Percentiles rank a stretch among this genome's conserved stretches.
Conservation (phyloP, 2,329 filamentous ascomycete genomes). For the Sclerotinia trifoliorum region DNA sequence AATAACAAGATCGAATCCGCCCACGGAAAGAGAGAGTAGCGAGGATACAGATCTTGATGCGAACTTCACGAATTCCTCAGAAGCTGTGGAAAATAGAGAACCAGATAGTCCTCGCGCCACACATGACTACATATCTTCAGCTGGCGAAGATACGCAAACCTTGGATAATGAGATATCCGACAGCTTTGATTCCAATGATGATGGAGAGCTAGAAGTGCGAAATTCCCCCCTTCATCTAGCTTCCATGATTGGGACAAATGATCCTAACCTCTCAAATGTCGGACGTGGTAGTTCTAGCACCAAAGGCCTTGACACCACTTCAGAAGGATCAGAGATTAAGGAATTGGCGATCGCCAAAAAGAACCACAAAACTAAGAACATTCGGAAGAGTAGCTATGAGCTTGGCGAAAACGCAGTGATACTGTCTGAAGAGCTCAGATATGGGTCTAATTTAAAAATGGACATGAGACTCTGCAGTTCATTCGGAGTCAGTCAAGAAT, state of each 20-base stretch:
- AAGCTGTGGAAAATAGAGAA: too few relatives aligned
- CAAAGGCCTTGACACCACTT: not conserved
- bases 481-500: not conserved
- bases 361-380: too few relatives aligned
- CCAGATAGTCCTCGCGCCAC: not conserved
- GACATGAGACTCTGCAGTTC: too few relatives aligned
- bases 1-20: not conserved
- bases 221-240: not conserved
- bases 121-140: not conserved
- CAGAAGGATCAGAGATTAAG: not conserved
- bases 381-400: not conserved
- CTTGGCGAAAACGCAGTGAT: too few relatives aligned
- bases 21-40: not conserved
- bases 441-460: not conserved
- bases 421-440: too few relatives aligned
- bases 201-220: not conserved
- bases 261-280: not conserved
- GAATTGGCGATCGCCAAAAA: not conserved
- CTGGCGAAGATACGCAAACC: not conserved
- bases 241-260: not conserved
- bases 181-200: not conserved
- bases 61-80: not conserved
- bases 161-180: not conserved
- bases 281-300: not conserved
- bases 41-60: not conserved